Evolutionary conservation across 257 asterid genomes (phyloP).

Genomic region (Ballota nigra): DNA sequence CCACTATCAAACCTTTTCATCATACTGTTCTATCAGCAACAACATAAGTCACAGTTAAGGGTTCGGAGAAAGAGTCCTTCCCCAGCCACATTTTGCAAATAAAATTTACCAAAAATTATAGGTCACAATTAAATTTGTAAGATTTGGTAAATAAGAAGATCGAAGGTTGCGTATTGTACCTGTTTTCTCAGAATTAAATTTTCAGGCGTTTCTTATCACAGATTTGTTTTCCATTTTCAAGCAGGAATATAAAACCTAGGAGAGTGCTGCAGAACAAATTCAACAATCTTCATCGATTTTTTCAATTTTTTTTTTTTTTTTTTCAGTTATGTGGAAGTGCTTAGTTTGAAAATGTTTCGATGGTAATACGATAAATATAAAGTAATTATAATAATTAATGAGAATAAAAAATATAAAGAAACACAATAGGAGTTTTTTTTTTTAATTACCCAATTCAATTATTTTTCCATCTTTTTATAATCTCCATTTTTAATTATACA

Average conservation of each 20-base stretch:
- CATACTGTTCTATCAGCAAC: not conserved
- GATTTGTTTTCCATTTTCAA: not conserved
- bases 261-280: not conserved
- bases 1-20: not conserved
- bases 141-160: not conserved
- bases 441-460: no score
- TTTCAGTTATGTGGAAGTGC: no score
- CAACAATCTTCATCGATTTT: no score
- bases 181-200: not conserved
- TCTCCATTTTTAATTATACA: no score
- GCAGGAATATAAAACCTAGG: no score
- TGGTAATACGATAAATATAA: no score
- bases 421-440: no score
- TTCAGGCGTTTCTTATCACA: not conserved
- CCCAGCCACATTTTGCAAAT: not conserved
- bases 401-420: no score
- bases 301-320: no score
- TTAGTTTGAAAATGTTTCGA: no score
- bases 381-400: no score
- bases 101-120: not conserved
- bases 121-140: constrained; percentile 1
- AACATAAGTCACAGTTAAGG: not conserved
- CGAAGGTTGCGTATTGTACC: constrained; percentile 19
- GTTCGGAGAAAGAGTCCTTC: not conserved
- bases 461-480: no score